phyloP scores from a whole-genome alignment of 108 stramenopile species.

The Pseudonitzschia delicatissima region DNA sequence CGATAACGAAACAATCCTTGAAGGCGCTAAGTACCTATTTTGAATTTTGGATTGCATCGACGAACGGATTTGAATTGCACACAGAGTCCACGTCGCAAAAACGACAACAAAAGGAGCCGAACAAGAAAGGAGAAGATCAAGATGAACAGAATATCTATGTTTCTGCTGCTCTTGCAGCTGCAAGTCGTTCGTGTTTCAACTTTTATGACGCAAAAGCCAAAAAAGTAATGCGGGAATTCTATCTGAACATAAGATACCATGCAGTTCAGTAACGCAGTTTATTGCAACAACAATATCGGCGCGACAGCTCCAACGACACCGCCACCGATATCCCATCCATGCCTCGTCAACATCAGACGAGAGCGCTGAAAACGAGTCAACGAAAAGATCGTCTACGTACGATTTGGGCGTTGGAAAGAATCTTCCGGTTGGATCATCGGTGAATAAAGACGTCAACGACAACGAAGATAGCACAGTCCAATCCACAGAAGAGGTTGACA shows the following conservation, averaged over 20 bases:
- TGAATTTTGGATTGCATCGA: no score
- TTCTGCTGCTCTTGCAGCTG: not conserved
- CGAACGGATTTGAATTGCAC: no score
- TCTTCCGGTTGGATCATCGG: slow-evolving; percentile 22
- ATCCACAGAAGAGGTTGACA: slow-evolving; percentile 2
- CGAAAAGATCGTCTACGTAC: not conserved
- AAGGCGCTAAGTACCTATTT: no score
- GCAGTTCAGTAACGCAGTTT: not conserved
- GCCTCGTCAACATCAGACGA: not conserved
- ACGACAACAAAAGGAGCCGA: no score
- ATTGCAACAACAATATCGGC: not conserved
- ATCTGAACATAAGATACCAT: no score
- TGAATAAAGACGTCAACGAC: not conserved
- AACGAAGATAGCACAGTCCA: not conserved
- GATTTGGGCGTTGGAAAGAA: slow-evolving; percentile 32
- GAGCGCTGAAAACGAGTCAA: not conserved
- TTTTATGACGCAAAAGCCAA: not conserved
- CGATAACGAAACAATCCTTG: no score
- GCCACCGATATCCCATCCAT: not conserved
- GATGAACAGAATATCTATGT: not conserved
- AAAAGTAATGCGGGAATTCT: not conserved
- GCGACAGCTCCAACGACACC: not conserved
- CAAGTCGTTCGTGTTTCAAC: not conserved
- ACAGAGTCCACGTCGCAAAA: no score
- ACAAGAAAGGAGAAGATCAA: not conserved